Conservation (phyloP, 768 basidiomycete species). For the Boletus barrowsii region DNA sequence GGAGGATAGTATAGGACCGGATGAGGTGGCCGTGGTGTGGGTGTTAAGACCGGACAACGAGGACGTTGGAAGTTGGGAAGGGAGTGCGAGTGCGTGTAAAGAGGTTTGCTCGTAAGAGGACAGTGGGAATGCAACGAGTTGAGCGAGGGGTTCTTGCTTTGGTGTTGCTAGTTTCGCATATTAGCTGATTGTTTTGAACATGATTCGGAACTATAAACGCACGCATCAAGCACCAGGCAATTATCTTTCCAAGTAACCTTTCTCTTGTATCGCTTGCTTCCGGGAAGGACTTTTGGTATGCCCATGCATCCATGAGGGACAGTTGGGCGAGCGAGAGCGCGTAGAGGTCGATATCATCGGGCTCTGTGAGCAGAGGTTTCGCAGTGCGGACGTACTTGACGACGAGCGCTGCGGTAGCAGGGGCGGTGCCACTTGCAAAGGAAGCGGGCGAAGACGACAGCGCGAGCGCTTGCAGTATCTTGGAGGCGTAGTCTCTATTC, state of each 20-base stretch:
- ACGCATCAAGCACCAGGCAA: conserved; percentile 73
- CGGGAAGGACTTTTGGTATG: conserved; percentile 66
- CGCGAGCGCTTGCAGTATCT: conserved; percentile 62
- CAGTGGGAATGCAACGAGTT: conserved; percentile 65
- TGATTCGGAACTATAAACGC: conserved; percentile 30
- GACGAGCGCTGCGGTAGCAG: conserved; percentile 41
- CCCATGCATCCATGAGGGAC: conserved; percentile 71
- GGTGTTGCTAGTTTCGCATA: conserved; percentile 48
- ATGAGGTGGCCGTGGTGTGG: not conserved
- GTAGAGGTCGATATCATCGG: conserved; percentile 70
- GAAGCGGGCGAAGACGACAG: conserved; percentile 42
- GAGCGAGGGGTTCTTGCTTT: conserved; percentile 51
- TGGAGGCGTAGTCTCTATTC: conserved; percentile 73
- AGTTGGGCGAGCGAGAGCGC: conserved; percentile 61
- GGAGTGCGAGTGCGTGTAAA: conserved; percentile 55
- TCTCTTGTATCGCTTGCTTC: conserved; percentile 53
- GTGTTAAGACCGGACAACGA: conserved; percentile 9
- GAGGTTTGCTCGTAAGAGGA: conserved; percentile 60
- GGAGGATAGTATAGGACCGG: conserved; percentile 34
- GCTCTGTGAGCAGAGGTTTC: conserved; percentile 67
- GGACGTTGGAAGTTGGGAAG: conserved; percentile 34
- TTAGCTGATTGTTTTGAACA: not conserved
- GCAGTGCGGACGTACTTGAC: conserved; percentile 74
- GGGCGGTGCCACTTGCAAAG: conserved; percentile 9
- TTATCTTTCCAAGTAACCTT: conserved; percentile 53